Conservation (phyloP, 192 early-diverging fungal species). For the Coemansia erecta region DNA sequence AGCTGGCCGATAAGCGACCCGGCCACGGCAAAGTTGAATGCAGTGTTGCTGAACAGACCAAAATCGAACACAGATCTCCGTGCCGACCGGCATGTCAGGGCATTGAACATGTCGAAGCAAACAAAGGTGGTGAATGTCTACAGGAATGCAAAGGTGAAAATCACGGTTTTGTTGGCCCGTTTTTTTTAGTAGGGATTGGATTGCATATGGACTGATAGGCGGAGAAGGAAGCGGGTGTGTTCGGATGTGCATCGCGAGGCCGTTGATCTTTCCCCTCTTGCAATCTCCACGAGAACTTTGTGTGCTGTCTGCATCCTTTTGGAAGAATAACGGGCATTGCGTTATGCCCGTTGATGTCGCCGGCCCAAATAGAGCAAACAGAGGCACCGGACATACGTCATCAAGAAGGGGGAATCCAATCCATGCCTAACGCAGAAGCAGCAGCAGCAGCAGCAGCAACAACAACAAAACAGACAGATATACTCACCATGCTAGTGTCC, state of each 20-base stretch:
- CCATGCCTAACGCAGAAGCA: no score
- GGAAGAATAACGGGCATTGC: not conserved
- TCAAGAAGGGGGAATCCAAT: no score
- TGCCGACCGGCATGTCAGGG: constrained; percentile 83
- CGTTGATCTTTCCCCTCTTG: no score
- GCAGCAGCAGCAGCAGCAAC: not conserved
- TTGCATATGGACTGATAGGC: no score
- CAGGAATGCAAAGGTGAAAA: not conserved
- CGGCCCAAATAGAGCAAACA: not conserved
- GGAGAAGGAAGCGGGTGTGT: no score
- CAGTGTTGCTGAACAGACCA: constrained; percentile 83
- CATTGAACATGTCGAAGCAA: constrained; percentile 95
- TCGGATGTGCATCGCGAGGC: no score
- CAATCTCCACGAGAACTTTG: no score
- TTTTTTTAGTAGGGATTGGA: no score
- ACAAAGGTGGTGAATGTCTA: constrained; percentile 97
- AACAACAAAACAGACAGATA: not conserved
- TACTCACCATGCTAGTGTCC: constrained; percentile 86
- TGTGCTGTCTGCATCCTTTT: no score
- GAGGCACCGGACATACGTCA: not conserved
- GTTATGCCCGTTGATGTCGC: not conserved
- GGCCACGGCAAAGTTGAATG: constrained; percentile 83
- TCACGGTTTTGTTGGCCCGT: not conserved
- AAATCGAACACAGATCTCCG: constrained; percentile 76
- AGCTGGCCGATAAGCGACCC: constrained; percentile 84